Evolutionary conservation across 495 filamentous ascomycete species (phyloP), one percentile per base, ranked within the genome.

Genomic region (Tuber magnatum): DNA sequence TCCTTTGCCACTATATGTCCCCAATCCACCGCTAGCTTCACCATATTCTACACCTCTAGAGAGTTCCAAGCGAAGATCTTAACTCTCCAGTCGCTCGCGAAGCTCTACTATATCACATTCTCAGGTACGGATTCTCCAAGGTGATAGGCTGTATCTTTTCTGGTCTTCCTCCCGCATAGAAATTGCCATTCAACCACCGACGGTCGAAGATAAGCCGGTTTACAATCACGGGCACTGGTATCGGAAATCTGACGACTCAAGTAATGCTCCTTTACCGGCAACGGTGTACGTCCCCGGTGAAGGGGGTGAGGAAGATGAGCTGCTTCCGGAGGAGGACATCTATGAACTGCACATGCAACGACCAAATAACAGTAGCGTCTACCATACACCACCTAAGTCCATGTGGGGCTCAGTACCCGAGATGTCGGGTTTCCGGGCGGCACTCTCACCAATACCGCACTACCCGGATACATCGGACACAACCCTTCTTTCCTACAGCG

Each of bases 201-300:
- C 41, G 1, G 20, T 56, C n/a, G 22, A 69, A 2, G 68, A 41
- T 20, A 61, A 40, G n/a, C 39, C 28, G 22, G n/a, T 35, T 7
- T 41, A 39, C 18, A 69, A 56, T 24, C 69, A 39, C 5, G 61
- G 46, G 14, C 48, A 73, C 22, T 43, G n/a, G 22, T 46, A 74
- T 6, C 40, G 35, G 38, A 74, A 43, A n/a, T 78, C 77, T 9
- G 40, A 72, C 35, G 77, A 70, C 5, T 78, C 76, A 14, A 70
- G 48, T 5, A 73, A 75, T 69, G n/a, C 43, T 24, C 76, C 77
- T 3, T 28, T 79, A 32, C 76, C 76, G 20, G 71, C 76, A 39
- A 79, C 76, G 3, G 76, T 79, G n/a, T 78, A 79, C 28, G 70
- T 78, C 16, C 77, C 76, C 12, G 77, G 73, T 0, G 72, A 74